phyloP scores from a whole-genome alignment of 225 moss, liverwort and hornwort species.

The Straminergon stramineum region DNA sequence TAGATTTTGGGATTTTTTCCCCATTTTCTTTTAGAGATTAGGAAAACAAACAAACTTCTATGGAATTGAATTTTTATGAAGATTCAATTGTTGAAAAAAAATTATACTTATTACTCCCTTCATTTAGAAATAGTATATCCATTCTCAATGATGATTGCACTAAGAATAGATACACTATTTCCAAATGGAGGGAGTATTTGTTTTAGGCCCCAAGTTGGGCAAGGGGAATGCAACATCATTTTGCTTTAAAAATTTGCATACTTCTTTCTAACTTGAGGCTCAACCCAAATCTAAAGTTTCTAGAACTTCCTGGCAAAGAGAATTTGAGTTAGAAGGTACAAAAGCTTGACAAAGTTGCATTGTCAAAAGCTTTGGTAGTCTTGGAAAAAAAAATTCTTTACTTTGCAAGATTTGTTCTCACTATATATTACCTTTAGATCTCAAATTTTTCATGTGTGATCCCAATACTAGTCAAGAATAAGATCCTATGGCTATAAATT shows the following conservation, averaged over 20 bases:
- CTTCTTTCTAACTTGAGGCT: no score
- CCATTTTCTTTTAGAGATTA: not conserved
- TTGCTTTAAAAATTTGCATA: not conserved
- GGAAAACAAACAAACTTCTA: not conserved
- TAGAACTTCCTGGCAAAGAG: not conserved
- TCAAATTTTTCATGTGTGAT: rapidly evolving
- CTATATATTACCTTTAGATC: not conserved
- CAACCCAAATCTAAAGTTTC: not conserved
- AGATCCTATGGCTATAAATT: not conserved
- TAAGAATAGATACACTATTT: no score
- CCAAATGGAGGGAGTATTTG: no score
- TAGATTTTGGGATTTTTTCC: not conserved
- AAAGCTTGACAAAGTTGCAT: not conserved
- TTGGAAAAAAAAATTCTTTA: not conserved
- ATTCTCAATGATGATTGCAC: no score
- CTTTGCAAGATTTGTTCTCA: not conserved
- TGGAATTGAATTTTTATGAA: not conserved
- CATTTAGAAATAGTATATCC: no score
- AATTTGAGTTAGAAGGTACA: not conserved
- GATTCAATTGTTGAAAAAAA: not conserved
- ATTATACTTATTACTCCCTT: not conserved
- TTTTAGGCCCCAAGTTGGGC: not conserved
- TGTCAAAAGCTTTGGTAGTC: not conserved
- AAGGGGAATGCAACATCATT: not conserved
- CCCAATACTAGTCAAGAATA: not conserved